Evolutionary conservation across 768 basidiomycete species (phyloP).

Genomic region (Psilocybe azurescens): DNA sequence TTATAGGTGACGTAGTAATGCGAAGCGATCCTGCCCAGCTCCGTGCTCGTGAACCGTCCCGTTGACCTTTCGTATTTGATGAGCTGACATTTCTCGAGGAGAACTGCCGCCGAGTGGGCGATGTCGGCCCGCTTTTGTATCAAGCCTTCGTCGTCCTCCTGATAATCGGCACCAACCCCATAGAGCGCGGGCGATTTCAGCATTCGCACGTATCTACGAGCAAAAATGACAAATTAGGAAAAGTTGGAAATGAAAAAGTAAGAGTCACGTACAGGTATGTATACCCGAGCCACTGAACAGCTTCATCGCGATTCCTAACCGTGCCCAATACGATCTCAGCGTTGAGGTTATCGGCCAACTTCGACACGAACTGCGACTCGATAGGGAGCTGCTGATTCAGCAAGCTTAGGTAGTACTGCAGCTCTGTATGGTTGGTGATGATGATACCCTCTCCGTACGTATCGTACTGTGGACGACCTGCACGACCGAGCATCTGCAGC

Average conservation of each 20-base stretch:
- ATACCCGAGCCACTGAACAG: conserved; percentile 96
- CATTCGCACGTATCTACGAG: conserved; percentile 88
- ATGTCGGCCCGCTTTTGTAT: conserved; percentile 96
- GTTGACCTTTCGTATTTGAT: conserved; percentile 91
- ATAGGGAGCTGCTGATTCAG: conserved; percentile 98
- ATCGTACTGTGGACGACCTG: conserved; percentile 96
- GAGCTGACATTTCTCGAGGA: conserved; percentile 93
- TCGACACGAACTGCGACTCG: conserved; percentile 92
- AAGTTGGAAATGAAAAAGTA: conserved; percentile 3
- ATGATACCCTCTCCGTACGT: conserved; percentile 98
- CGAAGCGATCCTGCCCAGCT: conserved; percentile 92
- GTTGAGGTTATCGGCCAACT: conserved; percentile 94
- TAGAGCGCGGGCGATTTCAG: conserved; percentile 88
- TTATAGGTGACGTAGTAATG: conserved; percentile 95
- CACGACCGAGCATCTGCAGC: conserved; percentile 97
- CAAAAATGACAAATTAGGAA: conserved; percentile 9
- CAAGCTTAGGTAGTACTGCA: conserved; percentile 95
- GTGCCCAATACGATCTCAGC: conserved; percentile 97
- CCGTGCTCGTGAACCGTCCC: conserved; percentile 91
- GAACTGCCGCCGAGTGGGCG: conserved; percentile 88
- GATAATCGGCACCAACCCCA: conserved; percentile 87
- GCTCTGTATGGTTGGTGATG: conserved; percentile 96
- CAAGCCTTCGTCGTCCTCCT: conserved; percentile 80
- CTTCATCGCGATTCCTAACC: conserved; percentile 94
- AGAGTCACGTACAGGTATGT: conserved; percentile 79